A percentile compares a stretch with the other conserved stretches of the same genome.
These are phyloP conservation scores for Ulmus americana DNA, from an alignment of 331 rosid species.

Conservation along the genomic window DNA sequence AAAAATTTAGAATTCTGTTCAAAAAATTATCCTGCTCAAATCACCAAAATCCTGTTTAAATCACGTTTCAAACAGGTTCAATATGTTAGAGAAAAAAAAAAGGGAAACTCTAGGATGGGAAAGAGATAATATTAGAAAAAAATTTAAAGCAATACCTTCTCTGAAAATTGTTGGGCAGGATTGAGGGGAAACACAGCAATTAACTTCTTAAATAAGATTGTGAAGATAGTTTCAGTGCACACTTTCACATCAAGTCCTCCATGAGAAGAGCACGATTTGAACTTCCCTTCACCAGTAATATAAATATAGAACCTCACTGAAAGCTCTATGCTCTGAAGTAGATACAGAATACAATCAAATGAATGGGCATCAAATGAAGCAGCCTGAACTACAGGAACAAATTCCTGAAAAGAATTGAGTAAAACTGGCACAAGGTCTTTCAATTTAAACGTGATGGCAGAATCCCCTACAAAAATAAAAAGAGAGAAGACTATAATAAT, in stretches of 20 bases:
- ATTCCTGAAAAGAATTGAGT: constrained; percentile 65
- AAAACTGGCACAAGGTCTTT: constrained; percentile 58
- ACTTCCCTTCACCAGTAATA: constrained; percentile 30
- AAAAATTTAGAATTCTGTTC: too few species aligned
- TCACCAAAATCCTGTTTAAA: too few species aligned
- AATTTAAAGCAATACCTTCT: constrained; percentile 42
- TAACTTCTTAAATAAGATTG: constrained; percentile 53
- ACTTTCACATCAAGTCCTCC: constrained; percentile 29
- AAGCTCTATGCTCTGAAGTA: constrained; percentile 63
- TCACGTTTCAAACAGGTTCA: too few species aligned
- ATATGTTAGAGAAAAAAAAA: neutral
- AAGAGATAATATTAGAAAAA: neutral
- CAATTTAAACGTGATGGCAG: constrained; percentile 42
- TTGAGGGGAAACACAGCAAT: constrained; percentile 57
- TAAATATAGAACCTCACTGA: constrained; percentile 44
- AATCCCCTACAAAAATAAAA: constrained; percentile 43
- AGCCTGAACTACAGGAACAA: constrained; percentile 37
- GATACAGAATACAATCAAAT: constrained; percentile 56
- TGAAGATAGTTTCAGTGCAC: constrained; percentile 43
- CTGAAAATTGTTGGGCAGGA: constrained; percentile 37
- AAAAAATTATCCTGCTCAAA: too few species aligned
- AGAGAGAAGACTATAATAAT: constrained; percentile 3
- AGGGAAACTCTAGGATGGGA: neutral
- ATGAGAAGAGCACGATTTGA: constrained; percentile 34
- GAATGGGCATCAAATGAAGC: constrained; percentile 44